Evolutionary conservation across 1,284 basidiomycete genomes (phyloP).

Genomic region (Ceratobasidium sp.): DNA sequence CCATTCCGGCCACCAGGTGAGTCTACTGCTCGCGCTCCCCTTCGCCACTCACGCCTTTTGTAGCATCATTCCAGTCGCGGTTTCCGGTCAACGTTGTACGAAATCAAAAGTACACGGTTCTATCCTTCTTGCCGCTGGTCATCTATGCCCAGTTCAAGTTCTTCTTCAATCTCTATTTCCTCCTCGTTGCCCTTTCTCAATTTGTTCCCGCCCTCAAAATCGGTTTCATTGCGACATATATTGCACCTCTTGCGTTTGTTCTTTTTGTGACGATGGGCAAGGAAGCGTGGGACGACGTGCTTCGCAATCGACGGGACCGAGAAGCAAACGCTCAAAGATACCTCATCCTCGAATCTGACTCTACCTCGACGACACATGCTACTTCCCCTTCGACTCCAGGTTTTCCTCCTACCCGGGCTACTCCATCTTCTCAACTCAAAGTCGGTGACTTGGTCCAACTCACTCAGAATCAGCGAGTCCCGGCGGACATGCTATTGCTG

Average conservation of each 20-base stretch:
- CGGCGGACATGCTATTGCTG: slow-evolving; percentile 93
- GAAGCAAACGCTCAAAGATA: slow-evolving; percentile 97
- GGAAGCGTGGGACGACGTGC: slow-evolving; percentile 98
- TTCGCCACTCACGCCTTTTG: slow-evolving; percentile 8
- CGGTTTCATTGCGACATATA: slow-evolving; percentile 96
- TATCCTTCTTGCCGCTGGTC: slow-evolving; percentile 95
- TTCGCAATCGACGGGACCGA: slow-evolving; percentile 89
- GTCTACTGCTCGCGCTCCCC: neutral
- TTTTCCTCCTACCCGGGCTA: slow-evolving; percentile 72
- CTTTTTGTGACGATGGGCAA: slow-evolving; percentile 97
- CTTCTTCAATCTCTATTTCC: slow-evolving; percentile 99
- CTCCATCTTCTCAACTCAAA: slow-evolving; percentile 89
- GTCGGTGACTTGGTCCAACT: slow-evolving; percentile 94
- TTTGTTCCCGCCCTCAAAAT: slow-evolving; percentile 98
- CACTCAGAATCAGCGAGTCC: slow-evolving; percentile 98
- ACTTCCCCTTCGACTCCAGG: slow-evolving; percentile 52
- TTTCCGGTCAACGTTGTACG: slow-evolving; percentile 90
- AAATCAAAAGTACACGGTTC: slow-evolving; percentile 97
- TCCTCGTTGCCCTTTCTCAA: slow-evolving; percentile 95
- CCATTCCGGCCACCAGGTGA: slow-evolving; percentile 81
- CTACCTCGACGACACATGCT: slow-evolving; percentile 52
- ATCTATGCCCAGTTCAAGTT: slow-evolving; percentile 99
- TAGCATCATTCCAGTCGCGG: slow-evolving; percentile 63
- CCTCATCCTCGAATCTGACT: slow-evolving; percentile 76
- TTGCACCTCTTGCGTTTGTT: slow-evolving; percentile 96